Conservation (phyloP, 768 basidiomycete species). For the Lactarius vividus region DNA sequence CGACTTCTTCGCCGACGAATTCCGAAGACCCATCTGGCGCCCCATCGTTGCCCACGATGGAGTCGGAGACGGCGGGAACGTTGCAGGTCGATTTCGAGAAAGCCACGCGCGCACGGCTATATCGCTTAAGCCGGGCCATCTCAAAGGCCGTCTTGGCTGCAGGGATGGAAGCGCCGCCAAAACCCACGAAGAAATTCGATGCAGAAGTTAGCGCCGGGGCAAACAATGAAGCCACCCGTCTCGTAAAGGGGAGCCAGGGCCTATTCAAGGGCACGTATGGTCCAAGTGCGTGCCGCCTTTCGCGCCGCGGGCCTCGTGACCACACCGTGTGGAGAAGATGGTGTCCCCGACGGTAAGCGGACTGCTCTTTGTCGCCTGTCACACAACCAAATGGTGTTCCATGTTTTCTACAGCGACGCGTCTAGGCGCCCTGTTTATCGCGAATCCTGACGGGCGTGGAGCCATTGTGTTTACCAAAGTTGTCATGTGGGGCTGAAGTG, state of each 20-base stretch:
- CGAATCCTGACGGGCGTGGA: slow-evolving; percentile 25
- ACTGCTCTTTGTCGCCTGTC: slow-evolving; percentile 5
- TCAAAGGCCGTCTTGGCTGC: slow-evolving; percentile 29
- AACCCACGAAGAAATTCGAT: slow-evolving; percentile 17
- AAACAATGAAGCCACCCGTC: neutral
- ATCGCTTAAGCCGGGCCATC: slow-evolving; percentile 26
- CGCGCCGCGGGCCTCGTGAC: slow-evolving; percentile 28
- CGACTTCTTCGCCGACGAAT: slow-evolving; percentile 3
- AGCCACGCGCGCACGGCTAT: slow-evolving; percentile 18
- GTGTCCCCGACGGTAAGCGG: slow-evolving; percentile 24
- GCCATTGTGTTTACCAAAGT: slow-evolving; percentile 28
- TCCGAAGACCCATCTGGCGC: slow-evolving; percentile 15
- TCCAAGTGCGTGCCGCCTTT: slow-evolving; percentile 29
- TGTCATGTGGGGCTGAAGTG: slow-evolving; percentile 27
- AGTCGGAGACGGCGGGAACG: slow-evolving; percentile 1
- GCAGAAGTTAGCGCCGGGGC: slow-evolving; percentile 12
- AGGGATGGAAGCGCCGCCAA: slow-evolving; percentile 27
- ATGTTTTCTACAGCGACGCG: slow-evolving; percentile 19
- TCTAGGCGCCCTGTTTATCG: slow-evolving; percentile 28
- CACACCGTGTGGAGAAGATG: slow-evolving; percentile 27
- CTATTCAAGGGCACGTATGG: slow-evolving; percentile 30
- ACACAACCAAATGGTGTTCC: slow-evolving; percentile 7
- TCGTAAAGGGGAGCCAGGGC: slow-evolving; percentile 13
- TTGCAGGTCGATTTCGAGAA: slow-evolving; percentile 18
- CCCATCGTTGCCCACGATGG: slow-evolving; percentile 1